phyloP scores from a whole-genome alignment of 2,329 filamentous ascomycete genomes.

The Malbranchea zuffiana region DNA sequence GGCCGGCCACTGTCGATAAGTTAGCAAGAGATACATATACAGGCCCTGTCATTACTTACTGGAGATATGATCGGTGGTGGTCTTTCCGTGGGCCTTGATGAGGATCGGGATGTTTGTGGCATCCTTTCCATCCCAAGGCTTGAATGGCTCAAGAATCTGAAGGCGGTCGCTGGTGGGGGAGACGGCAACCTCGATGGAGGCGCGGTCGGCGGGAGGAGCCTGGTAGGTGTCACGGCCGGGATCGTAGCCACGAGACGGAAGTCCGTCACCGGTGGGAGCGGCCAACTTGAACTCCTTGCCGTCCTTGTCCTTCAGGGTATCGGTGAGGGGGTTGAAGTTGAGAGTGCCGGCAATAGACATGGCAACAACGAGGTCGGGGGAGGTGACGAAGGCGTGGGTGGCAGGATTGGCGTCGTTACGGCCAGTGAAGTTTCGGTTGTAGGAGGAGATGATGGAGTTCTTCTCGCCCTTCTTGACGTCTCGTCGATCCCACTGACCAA shows the following conservation, averaged over 20 bases:
- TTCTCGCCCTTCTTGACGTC: conserved; percentile 91
- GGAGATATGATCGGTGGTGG: conserved; percentile 92
- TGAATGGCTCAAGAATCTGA: conserved; percentile 78
- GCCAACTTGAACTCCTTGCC: conserved; percentile 91
- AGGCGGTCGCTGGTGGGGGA: conserved; percentile 87
- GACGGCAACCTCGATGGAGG: conserved; percentile 64
- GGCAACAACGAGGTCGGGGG: conserved; percentile 79
- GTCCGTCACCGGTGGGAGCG: conserved; percentile 66
- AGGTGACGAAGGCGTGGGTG: conserved; percentile 87
- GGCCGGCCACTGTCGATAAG: conserved; percentile 56
- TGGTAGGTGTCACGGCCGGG: conserved; percentile 90
- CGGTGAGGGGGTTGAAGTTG: conserved; percentile 90
- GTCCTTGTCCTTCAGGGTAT: conserved; percentile 85
- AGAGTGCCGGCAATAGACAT: conserved; percentile 72
- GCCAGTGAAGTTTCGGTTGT: conserved; percentile 99
- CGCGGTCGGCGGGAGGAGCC: conserved; percentile 73
- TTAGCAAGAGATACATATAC: conserved; percentile 2
- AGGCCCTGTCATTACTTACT: conserved; percentile 34
- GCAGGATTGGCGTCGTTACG: conserved; percentile 94
- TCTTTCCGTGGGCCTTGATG: conserved; percentile 95
- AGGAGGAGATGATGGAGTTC: conserved; percentile 96
- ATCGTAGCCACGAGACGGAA: conserved; percentile 76
- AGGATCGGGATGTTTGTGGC: conserved; percentile 73
- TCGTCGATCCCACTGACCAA: conserved; percentile 87
- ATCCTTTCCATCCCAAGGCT: conserved; percentile 86